Evolutionary conservation across 2,329 filamentous ascomycete species (phyloP), one percentile per base, ranked within the genome.

Genomic region (Cercospora janseana): DNA sequence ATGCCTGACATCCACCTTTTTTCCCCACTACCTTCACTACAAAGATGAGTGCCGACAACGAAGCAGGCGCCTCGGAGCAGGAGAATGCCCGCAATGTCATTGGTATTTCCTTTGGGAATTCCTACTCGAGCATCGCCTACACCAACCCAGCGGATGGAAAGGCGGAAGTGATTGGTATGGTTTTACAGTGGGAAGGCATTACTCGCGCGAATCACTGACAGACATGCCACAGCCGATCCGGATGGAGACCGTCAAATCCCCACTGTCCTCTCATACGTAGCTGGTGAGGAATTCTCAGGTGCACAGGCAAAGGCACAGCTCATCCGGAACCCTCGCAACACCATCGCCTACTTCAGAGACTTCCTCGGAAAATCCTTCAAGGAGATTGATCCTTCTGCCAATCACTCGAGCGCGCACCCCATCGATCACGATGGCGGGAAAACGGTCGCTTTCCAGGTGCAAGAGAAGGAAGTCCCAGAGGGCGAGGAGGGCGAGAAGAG

Each of bases 161-260:
- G 78, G 86, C 90, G 59, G 89, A 96, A 71, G 92, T 98, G 58
- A 97, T 98, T 75, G 44, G 44, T 47, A 47, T 6, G 35, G n/a
- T 40, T 20, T 24, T 20, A 40, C 35, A 40, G 9, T 24, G 13
- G 0, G n/a, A 5, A 27, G 12, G 1, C 9, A 8, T 31, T 20
- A 16, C 15, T n/a, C 9, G 4, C n/a, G n/a, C n/a, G n/a, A n/a
- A n/a, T n/a, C 23, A 26, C 34, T 47, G 31, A 47, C 10, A 1
- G n/a, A 0, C n/a, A 1, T 16, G 4, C 10, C 1, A 38, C 15
- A 47, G 93, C 93, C 67, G 97, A 98, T 75, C 93, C 97, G 77
- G 93, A 97, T 69, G 93, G 93, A 79, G 93, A 98, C 74, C 91
- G 93, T 71, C 92, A 97, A 72, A 98, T 98, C 60, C 93, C 93